Evolutionary conservation across 2,329 filamentous ascomycete species (phyloP), one percentile per base, ranked within the genome.

Genomic region (Penicillium corylophilum): DNA sequence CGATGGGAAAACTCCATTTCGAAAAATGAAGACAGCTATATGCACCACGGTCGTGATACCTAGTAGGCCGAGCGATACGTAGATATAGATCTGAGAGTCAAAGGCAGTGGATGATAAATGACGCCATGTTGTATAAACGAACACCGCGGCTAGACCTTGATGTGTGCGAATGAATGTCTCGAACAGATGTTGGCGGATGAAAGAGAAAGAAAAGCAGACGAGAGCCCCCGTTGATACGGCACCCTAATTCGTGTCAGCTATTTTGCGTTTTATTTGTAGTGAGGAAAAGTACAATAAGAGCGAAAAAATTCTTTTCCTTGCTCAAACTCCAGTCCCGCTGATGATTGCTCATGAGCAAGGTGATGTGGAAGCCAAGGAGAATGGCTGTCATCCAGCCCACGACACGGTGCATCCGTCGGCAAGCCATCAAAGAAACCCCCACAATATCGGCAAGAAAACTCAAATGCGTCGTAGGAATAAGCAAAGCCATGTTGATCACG

Each of bases 401-500:
- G 29, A n/a, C 29, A 15, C 29, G 29, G 15, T 33, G 29, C 12
- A 33, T 33, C 12, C 29, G 29, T 33, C 15, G 12, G 29, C 29
- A 33, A 15, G 13, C 15, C 29, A 15, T 33, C 29, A 33, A 33
- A 33, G 35, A 48, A 48, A 51, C 40, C 44, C 44, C 44, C 22
- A 36, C 8, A 24, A 38, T 38, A 36, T 46, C 33, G 4, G 44
- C 44, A 36, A 46, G 23, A 24, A 46, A 24, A 24, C 44, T 38
- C 23, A 46, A 22, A 36, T 46, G 44, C 12, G 29, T 46, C 22
- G 22, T 46, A 36, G 31, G 44, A 36, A 46, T 24, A 31, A 38
- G 44, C 31, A 46, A 36, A 23, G 18, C 31, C 44, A 46, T 46
- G 23, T 46, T 33, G 33, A 46, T 46, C 29, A 46, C 44, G 8